A percentile compares a stretch with the other conserved stretches of the same genome.
phyloP scores from a whole-genome alignment of 805 yeast genomes.

The Candida yuanshanica region DNA sequence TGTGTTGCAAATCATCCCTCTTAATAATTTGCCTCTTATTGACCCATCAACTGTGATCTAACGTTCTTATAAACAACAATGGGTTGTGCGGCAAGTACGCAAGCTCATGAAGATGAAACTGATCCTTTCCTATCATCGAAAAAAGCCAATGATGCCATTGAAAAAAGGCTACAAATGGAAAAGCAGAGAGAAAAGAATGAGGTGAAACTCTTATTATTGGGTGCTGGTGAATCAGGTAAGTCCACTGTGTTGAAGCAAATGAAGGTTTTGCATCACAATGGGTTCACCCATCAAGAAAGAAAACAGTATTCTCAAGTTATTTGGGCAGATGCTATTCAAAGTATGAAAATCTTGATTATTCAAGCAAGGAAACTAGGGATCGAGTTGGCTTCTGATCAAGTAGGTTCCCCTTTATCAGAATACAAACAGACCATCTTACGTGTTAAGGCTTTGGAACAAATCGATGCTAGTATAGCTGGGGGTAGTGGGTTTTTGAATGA shows the following conservation, averaged over 20 bases:
- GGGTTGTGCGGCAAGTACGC: constrained; percentile 68
- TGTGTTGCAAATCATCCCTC: too few relatives aligned
- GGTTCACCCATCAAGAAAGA: constrained; percentile 77
- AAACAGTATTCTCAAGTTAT: constrained; percentile 77
- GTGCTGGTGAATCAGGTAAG: constrained; percentile 94
- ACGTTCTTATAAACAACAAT: constrained; percentile 32
- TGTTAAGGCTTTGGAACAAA: constrained; percentile 53
- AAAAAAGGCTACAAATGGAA: constrained; percentile 49
- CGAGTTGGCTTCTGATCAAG: constrained; percentile 58
- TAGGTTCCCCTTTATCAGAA: constrained; percentile 38
- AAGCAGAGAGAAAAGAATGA: constrained; percentile 51
- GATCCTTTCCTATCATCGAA: constrained; percentile 50
- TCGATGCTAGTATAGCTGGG: constrained; percentile 64
- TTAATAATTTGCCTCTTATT: too few relatives aligned
- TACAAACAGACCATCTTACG: constrained; percentile 47
- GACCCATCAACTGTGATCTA: too few relatives aligned
- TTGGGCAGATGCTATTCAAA: constrained; percentile 87
- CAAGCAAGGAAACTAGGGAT: constrained; percentile 68
- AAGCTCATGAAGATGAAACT: constrained; percentile 34
- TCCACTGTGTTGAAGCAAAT: constrained; percentile 89
- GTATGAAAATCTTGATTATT: constrained; percentile 73
- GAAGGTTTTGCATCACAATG: constrained; percentile 78
- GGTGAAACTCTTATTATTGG: constrained; percentile 70
- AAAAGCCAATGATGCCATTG: constrained; percentile 56
- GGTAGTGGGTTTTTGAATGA: constrained; percentile 58